phyloP scores from a whole-genome alignment of 495 filamentous ascomycete genomes.

The Penicillium roqueforti region DNA sequence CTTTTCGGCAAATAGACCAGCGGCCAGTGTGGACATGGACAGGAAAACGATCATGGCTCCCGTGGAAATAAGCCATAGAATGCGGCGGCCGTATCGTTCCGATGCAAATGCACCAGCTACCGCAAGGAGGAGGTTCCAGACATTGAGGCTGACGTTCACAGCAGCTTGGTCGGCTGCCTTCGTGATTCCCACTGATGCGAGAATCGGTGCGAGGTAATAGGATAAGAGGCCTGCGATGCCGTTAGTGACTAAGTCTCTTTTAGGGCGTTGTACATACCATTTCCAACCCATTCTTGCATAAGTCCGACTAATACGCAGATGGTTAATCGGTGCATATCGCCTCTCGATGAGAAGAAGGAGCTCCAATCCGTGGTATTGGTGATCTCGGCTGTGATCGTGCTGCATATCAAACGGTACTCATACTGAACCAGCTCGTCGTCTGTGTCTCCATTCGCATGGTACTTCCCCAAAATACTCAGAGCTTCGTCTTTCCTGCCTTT shows the following conservation, averaged over 20 bases:
- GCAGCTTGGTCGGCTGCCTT: constrained; percentile 43
- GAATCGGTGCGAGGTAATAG: constrained; percentile 54
- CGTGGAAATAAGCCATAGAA: constrained; percentile 53
- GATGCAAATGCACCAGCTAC: constrained; percentile 51
- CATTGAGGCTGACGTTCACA: constrained; percentile 22
- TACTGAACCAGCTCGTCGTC: constrained; percentile 28
- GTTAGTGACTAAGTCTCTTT: background rate
- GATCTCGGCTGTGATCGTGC: constrained; percentile 47
- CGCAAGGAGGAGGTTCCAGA: constrained; percentile 26
- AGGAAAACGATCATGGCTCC: constrained; percentile 53
- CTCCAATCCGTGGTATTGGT: constrained; percentile 21
- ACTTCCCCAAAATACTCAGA: constrained; percentile 31
- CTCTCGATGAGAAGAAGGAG: constrained; percentile 59
- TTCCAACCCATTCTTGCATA: constrained; percentile 63
- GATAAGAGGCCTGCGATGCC: constrained; percentile 46
- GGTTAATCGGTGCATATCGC: constrained; percentile 58
- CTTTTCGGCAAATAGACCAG: constrained; percentile 48
- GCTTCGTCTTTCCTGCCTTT: constrained; percentile 37
- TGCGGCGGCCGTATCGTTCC: constrained; percentile 55
- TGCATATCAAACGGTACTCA: constrained; percentile 34
- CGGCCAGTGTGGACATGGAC: constrained; percentile 50
- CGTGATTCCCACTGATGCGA: constrained; percentile 51
- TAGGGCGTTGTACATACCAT: constrained; percentile 32
- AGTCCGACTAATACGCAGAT: constrained; percentile 55
- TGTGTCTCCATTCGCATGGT: constrained; percentile 32